Percentiles rank a stretch among this genome's conserved stretches.
These are phyloP conservation scores for Didymella pinodella DNA, from an alignment of 2,329 filamentous ascomycete species.

Conservation along the genomic window DNA sequence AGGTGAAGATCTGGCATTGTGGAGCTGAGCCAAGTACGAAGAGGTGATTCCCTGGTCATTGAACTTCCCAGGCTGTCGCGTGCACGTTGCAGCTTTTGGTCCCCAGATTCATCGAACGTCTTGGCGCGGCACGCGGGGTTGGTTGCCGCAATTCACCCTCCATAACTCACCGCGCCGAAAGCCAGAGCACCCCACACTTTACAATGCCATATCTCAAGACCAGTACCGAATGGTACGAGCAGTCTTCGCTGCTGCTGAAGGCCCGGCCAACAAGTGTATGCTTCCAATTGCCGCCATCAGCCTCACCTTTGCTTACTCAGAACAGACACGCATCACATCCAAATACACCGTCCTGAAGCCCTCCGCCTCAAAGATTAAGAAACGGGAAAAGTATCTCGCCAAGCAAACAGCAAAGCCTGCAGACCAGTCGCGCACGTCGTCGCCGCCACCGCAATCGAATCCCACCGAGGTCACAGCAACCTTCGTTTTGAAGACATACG, in stretches of 20 bases:
- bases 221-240: constrained; percentile 88
- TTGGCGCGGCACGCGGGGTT: constrained; percentile 1
- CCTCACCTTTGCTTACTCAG: constrained; percentile 19
- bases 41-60: too few species aligned
- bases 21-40: neutral
- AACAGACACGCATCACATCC: constrained; percentile 86
- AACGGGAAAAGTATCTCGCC: constrained; percentile 44
- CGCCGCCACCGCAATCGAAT: constrained; percentile 38
- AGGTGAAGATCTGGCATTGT: neutral
- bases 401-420: constrained; percentile 41
- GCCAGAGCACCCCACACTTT: constrained; percentile 22
- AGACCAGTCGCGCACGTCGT: constrained; percentile 36
- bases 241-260: constrained; percentile 84
- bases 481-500: constrained; percentile 88
- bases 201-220: constrained; percentile 81
- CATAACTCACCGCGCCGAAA: constrained; percentile 22
- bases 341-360: constrained; percentile 78
- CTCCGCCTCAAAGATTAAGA: constrained; percentile 42
- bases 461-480: constrained; percentile 59
- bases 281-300: constrained; percentile 29
- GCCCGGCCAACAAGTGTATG: constrained; percentile 84
- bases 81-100: neutral
- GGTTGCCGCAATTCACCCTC: constrained; percentile 30
- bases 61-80: constrained; percentile 4
- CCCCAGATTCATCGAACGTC: neutral